Base-by-base conservation (phyloP, 108 stramenopile species). In the Pseudonitzschia delicatissima region DNA sequence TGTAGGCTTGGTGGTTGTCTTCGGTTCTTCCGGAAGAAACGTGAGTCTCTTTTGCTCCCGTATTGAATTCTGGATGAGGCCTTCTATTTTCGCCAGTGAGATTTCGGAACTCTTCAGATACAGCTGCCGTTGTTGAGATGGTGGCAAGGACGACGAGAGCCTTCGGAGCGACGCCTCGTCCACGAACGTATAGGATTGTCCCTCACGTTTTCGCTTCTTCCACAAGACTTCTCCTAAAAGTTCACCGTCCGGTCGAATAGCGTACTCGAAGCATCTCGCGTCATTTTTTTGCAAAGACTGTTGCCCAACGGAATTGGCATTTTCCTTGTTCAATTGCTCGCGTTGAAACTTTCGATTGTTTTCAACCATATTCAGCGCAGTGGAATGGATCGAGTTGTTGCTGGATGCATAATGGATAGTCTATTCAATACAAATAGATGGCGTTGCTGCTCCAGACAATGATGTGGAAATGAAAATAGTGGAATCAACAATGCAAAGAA, bases 231-330 rank as follows among this genome's bases (percentile, higher is more conserved):
- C 77, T 20, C 59, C 68, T 32, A 76, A 21, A 25, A 57, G 18
- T 2, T 31, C 36, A n/a, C 79, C 79, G 37, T 72, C 66, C 23
- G 65, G n/a, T 57, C 74, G 58, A 34, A 80, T 63, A 5, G 79
- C 70, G 52, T 80, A 80, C 29, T 70, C 51, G 39, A 80, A 80
- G 11, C 57, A 50, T n/a, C 25, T 62, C 21, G 35, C 66, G 48
- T 42, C 20, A n/a, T 26, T 7, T 62, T 9, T 45, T 44, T 5
- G 12, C 13, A 47, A 21, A 15, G 48, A 21, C 47, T 48, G 47
- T 6, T 1, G 47, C n/a, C 47, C 21, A 1, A 17, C 2, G 47
- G 23, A 2, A 7, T 48, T 48, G 64, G 26, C 29, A 33, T 48
- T 42, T 64, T 32, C 21, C 48, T 7, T 4, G 18, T n/a, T 20